Base-by-base conservation (phyloP, 2,329 filamentous ascomycete species). In the Aureobasidium namibiae region DNA sequence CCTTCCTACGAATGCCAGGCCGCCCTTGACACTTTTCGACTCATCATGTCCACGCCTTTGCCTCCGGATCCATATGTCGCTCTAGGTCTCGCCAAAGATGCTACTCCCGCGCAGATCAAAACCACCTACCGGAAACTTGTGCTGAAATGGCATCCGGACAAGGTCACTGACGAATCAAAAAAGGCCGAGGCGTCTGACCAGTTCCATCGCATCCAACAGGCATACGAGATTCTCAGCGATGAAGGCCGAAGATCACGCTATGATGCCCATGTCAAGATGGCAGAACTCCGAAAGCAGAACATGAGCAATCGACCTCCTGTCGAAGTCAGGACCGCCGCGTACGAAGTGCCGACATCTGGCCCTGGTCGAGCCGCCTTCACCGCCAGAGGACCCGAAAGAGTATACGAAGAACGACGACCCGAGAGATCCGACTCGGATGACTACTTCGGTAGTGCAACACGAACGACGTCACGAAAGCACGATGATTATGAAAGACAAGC, bases 121-220 rank as follows among this genome's bases (percentile, higher is more conserved):
- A 85, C 84, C 18, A 90, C 92, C 18, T 99, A 99, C 77, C 88
- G 90, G 69, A 96, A 95, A 72, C 84, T 88, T 53, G 94, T 94
- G 3, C 79, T 99, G 61, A 91, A 85, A 72, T 83, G 92, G 67
- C 94, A 99, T 65, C 78, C 78, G 56, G 78, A 79, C 92, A 81
- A 66, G 75, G 60, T 57, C 10, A 57, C 66, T 14, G 58, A 59
- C 88, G 84, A 87, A 56, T 78, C 83, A 16, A 78, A 88, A 67
- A 95, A 94, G 74, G 83, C 84, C 61, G 77, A 84, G 66, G 95
- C 92, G 72, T 85, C 89, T 66, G 86, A 90, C 66, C 87, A 95
- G 73, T 99, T 97, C 69, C 91, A 96, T 74, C 86, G 85, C 70
- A 89, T 97, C 34, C 92, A 96, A 72, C 84, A 92, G 67, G 92